A percentile compares a stretch with the other conserved stretches of the same genome.
Conservation (phyloP, 306 rosid species). For the Geum urbanum region DNA sequence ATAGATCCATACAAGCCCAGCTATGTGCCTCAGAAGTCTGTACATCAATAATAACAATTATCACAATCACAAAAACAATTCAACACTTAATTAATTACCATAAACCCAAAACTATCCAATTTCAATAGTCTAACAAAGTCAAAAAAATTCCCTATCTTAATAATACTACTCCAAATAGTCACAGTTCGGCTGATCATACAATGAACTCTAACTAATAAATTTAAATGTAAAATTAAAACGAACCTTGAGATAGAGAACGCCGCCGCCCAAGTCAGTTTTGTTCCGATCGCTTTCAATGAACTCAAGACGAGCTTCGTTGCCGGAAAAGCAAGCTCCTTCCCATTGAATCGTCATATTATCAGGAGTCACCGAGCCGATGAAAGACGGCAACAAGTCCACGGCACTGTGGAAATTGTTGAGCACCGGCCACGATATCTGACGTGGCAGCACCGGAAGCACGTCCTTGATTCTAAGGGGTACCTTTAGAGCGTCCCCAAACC, state of each 20-base stretch:
- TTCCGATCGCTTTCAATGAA: constrained; percentile 40
- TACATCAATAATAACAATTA: constrained; percentile 3
- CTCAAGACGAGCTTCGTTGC: constrained; percentile 64
- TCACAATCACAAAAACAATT: not conserved
- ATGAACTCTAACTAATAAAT: not conserved
- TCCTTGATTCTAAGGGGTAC: constrained; percentile 71
- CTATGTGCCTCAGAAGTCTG: constrained; percentile 95
- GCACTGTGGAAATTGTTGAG: constrained; percentile 83
- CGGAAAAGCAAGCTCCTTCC: constrained; percentile 84
- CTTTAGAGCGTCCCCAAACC: constrained; percentile 42
- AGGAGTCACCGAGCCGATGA: constrained; percentile 77
- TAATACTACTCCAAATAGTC: not conserved
- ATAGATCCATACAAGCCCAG: constrained; percentile 98
- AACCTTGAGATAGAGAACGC: constrained; percentile 80
- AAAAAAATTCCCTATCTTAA: not conserved
- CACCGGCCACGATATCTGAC: constrained; percentile 83
- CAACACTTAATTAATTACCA: not conserved
- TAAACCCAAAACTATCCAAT: not conserved
- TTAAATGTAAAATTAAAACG: not conserved
- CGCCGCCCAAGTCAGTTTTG: constrained; percentile 62
- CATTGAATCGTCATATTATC: constrained; percentile 52
- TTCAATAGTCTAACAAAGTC: not conserved
- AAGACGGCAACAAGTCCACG: constrained; percentile 83
- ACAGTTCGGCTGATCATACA: not conserved
- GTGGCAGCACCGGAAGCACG: constrained; percentile 85